Base-by-base conservation (phyloP, 2,329 filamentous ascomycete species). In the Apiospora rasikravindrae region DNA sequence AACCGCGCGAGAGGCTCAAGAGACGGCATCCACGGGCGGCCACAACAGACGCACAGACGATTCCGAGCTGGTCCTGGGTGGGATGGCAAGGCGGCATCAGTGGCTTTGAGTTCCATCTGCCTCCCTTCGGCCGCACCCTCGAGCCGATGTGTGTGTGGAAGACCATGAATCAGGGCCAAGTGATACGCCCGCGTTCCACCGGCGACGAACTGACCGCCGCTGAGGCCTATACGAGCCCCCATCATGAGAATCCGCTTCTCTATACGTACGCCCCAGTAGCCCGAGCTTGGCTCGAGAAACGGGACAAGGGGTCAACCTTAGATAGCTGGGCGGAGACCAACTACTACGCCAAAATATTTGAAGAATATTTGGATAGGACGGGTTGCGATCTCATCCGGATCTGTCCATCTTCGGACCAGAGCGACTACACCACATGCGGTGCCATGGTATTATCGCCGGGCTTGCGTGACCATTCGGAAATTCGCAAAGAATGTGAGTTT, bases 311-410 rank as follows among this genome's bases (percentile, higher is more conserved):
- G 44, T 19, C 14, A 2, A 16, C 13, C 2, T 19, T 19, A 8
- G 2, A 2, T 45, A 19, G 14, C 33, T 33, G 33, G 33, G 33
- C 19, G 44, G 16, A 19, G 0, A 6, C 2, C 44, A 19, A 45
- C 3, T 6, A 6, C 4, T 1, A 2, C 42, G 11, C 1, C 7
- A 44, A 14, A 4, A 13, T 1, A 2, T 13, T 13, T 14, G 42
- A 14, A 3, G 42, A 13, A 4, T 26, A n/a, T 24, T 13, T 0
- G 2, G 24, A 57, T 6, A 6, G 33, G 33, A 6, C 33, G 33
- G 8, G 8, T 5, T 37, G 33, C 33, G 33, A 37, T 7, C 26
- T 10, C 29, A 1, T 11, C 29, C 11, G 16, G 6, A 37, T 61
- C 2, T 61, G 2, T 7, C 22, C 53, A 3, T 61, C 53, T 61